phyloP scores from a whole-genome alignment of 2,329 filamentous ascomycete genomes.

The Myriosclerotinia duriaeana region DNA sequence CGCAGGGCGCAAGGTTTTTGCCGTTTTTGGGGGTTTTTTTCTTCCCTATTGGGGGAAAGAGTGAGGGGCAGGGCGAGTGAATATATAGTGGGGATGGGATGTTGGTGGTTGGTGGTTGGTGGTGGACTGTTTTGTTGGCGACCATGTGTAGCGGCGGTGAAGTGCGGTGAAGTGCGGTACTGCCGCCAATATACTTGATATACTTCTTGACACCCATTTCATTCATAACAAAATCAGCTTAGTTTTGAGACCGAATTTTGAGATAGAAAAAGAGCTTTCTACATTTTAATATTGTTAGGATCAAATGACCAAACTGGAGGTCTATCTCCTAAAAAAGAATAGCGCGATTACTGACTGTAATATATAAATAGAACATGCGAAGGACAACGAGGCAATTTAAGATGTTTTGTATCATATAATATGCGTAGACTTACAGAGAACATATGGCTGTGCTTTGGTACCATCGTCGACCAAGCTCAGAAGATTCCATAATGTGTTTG shows the following conservation, averaged over 20 bases:
- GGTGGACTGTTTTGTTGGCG: background rate
- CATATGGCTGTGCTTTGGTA: background rate
- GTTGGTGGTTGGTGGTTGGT: background rate
- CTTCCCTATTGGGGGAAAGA: background rate
- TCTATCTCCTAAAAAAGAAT: background rate
- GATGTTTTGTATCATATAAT: background rate
- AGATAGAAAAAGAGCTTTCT: too few species aligned
- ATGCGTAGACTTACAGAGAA: background rate
- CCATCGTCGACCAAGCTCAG: background rate
- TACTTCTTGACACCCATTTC: background rate
- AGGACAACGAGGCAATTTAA: background rate
- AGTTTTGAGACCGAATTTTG: background rate
- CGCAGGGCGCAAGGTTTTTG: background rate
- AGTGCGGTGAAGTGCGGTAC: background rate
- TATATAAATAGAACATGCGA: background rate
- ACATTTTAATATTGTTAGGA: background rate
- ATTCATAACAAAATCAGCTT: background rate
- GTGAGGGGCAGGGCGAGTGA: background rate
- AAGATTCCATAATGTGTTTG: background rate
- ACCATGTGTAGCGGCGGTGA: background rate
- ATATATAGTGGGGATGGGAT: background rate
- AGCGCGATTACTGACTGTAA: background rate
- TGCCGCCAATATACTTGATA: background rate
- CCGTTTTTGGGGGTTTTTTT: background rate
- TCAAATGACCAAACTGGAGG: background rate